Percentiles rank a stretch among this genome's conserved stretches.
Evolutionary conservation across 2,329 filamentous ascomycete genomes (phyloP).

Genomic region (Colletotrichum sp.): DNA sequence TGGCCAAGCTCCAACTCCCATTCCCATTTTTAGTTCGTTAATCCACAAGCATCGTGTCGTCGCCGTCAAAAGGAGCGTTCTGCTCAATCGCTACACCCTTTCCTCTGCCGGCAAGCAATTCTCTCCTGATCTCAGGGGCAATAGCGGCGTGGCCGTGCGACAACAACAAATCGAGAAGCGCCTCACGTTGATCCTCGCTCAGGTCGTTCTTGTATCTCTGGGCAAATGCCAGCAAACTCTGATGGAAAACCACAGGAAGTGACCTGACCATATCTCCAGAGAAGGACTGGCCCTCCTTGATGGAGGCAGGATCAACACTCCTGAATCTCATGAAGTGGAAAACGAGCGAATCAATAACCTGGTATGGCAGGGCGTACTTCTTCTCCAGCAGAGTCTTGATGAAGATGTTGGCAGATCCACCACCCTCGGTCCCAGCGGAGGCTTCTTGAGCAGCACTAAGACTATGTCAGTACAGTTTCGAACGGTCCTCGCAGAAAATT

Average conservation of each 20-base stretch:
- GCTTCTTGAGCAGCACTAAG: conserved; percentile 79
- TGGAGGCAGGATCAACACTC: conserved; percentile 65
- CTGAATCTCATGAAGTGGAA: conserved; percentile 96
- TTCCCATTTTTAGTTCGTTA: conserved; percentile 27
- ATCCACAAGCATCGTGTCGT: conserved; percentile 90
- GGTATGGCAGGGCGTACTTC: conserved; percentile 94
- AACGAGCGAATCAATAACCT: conserved; percentile 91
- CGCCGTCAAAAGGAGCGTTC: conserved; percentile 67
- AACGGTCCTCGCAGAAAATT: too few species aligned
- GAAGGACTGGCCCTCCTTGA: conserved; percentile 52
- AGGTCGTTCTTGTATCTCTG: conserved; percentile 96
- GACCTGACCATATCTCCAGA: conserved; percentile 60
- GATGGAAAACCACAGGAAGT: conserved; percentile 95
- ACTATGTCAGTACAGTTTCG: background rate
- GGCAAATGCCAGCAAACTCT: conserved; percentile 89
- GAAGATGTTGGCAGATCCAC: conserved; percentile 92
- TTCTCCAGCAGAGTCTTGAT: conserved; percentile 94
- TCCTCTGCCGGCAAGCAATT: conserved; percentile 86
- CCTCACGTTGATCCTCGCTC: conserved; percentile 92
- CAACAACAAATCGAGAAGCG: conserved; percentile 84
- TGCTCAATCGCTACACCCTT: conserved; percentile 75
- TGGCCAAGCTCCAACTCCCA: conserved; percentile 18
- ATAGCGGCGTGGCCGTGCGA: conserved; percentile 87
- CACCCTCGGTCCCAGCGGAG: conserved; percentile 80
- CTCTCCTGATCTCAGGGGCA: conserved; percentile 87